Conservation (phyloP, 169 alveolate genomes). For the Eimeria praecox region DNA sequence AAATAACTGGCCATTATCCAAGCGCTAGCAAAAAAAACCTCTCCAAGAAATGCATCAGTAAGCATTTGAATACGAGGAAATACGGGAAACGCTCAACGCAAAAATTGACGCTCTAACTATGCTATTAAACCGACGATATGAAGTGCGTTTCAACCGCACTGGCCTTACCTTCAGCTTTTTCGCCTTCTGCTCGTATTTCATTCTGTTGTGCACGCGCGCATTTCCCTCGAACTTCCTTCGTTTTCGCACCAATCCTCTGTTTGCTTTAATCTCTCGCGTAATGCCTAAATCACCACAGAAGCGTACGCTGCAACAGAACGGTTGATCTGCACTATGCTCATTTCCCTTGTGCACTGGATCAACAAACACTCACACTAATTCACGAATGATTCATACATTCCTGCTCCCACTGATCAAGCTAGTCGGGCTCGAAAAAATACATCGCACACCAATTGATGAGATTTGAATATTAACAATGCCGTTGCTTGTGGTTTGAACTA, state of each 20-base stretch:
- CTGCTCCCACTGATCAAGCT: not conserved
- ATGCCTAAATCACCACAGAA: slow-evolving; percentile 31
- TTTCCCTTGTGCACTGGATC: not conserved
- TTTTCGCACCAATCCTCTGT: slow-evolving; percentile 94
- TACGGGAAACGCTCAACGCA: too few species aligned
- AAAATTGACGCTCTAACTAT: too few species aligned
- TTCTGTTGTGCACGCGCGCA: slow-evolving; percentile 95
- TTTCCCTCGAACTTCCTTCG: slow-evolving; percentile 96
- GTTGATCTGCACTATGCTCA: not conserved
- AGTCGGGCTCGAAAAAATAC: not conserved
- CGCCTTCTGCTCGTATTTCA: slow-evolving; percentile 92
- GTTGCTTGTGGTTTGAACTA: not conserved
- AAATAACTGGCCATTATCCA: not conserved
- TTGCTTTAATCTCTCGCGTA: slow-evolving; percentile 89
- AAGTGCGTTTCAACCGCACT: not conserved
- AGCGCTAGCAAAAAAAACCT: not conserved
- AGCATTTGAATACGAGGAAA: not conserved
- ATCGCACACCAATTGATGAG: not conserved
- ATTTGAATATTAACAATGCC: not conserved
- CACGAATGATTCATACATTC: not conserved
- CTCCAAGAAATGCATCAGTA: not conserved
- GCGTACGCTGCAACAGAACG: not conserved
- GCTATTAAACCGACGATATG: not conserved
- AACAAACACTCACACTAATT: not conserved
- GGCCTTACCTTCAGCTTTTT: slow-evolving; percentile 89